Evolutionary conservation across 2,329 filamentous ascomycete genomes (phyloP), one percentile per base, ranked within the genome.

Genomic region (Ophiognomonia clavigignenti-juglandacearum): DNA sequence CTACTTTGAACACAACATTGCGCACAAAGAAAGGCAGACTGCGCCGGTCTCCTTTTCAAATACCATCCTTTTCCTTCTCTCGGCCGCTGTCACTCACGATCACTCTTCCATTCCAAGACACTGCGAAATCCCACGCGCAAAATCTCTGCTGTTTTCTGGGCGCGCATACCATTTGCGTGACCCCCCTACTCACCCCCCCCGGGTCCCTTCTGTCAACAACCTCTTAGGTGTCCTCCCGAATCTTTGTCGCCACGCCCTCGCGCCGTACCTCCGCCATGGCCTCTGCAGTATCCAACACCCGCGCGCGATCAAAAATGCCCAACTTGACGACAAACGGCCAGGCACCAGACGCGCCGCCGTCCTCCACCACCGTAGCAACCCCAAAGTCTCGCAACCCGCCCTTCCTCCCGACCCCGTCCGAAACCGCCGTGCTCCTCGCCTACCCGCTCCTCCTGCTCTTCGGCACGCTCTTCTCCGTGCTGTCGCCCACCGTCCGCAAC

Each of bases 371-470:
- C 19, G 6, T 46, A 45, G 36, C 48, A 22, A 45, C 51, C 14
- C 14, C 45, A 6, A 20, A 19, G 22, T 26, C 47, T 38, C 72
- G 73, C 52, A 71, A 64, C 57, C 66, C 70, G 35, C 84, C 86
- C 3, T 81, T 78, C 65, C 72, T 89, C 3, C 87, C 86, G 4
- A 89, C 86, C 2, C 73, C 77, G 8, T 72, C 84, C 59, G 87
- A 95, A 62, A 67, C 75, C 20, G 57, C 79, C 47, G 70, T 84
- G 19, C 77, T 96, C 24, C 64, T 71, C 3, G 56, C 88, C 51
- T 97, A 96, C 69, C 92, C 92, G 4, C 57, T 71, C 22, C 84
- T 91, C 6, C 82, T 98, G 48, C 54, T 89, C 46, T 78, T 96
- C 55, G 93, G 93, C 55, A 86, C 88, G 23, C 60, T 95, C 55